These are phyloP conservation scores for Chlorencoelia australis DNA, from an alignment of 2,329 filamentous ascomycete genomes.

Conservation along the genomic window DNA sequence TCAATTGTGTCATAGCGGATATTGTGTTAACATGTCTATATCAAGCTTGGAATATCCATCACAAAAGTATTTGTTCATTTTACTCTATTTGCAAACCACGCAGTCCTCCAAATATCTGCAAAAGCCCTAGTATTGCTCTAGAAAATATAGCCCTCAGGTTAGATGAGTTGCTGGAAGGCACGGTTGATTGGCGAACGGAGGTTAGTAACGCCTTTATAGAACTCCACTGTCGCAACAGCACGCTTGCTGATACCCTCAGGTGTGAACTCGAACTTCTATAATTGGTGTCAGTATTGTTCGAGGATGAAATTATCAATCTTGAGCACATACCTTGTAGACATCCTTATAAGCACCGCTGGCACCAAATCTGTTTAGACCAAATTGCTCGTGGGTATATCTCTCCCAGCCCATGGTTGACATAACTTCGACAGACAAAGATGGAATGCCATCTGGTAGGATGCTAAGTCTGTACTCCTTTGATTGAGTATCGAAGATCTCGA, in stretches of 20 bases:
- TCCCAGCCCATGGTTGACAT: constrained; percentile 98
- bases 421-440: constrained; percentile 86
- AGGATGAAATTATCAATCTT: not conserved
- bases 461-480: constrained; percentile 89
- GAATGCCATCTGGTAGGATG: constrained; percentile 88
- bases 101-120: not conserved
- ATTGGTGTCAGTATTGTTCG: constrained; percentile 30
- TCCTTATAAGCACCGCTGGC: constrained; percentile 95
- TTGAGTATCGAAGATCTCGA: constrained; percentile 93
- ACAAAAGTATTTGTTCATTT: too few species aligned
- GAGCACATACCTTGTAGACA: constrained; percentile 70
- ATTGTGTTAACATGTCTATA: too few species aligned
- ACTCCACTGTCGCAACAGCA: constrained; percentile 81
- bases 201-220: constrained; percentile 90
- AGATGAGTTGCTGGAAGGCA: constrained; percentile 95
- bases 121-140: too few species aligned
- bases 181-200: constrained; percentile 93
- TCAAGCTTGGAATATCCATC: too few species aligned
- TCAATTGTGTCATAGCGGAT: too few species aligned
- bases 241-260: constrained; percentile 95
- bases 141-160: too few species aligned
- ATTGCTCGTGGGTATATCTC: constrained; percentile 98
- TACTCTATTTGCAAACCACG: constrained; percentile 1
- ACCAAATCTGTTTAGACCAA: constrained; percentile 98
- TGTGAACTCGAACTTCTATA: constrained; percentile 97